These are phyloP conservation scores for Adansonia madagascariensis DNA, from an alignment of 441 rosid species.

Conservation along the genomic window DNA sequence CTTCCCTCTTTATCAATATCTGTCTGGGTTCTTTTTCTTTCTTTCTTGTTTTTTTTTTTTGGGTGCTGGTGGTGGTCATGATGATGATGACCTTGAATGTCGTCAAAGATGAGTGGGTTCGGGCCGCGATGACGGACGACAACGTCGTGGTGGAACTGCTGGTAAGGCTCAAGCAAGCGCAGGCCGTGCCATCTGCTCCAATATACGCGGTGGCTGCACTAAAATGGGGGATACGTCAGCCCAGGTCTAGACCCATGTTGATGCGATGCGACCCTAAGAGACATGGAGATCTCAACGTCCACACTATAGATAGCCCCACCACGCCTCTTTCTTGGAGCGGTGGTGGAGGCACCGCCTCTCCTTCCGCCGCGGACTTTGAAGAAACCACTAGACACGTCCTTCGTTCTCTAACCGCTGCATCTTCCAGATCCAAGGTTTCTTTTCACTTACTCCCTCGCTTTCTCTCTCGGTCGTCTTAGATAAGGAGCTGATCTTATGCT, in stretches of 20 bases:
- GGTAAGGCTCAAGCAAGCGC: slow-evolving; percentile 60
- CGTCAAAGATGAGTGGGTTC: slow-evolving; percentile 71
- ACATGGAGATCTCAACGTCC: slow-evolving; percentile 55
- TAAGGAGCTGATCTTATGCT: background rate
- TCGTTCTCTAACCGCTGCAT: slow-evolving; percentile 44
- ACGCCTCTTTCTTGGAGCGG: slow-evolving; percentile 98
- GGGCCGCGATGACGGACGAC: slow-evolving; percentile 78
- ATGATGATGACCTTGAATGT: slow-evolving; percentile 9
- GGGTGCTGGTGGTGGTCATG: slow-evolving; percentile 25
- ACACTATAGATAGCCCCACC: slow-evolving; percentile 75
- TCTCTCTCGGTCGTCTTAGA: slow-evolving; percentile 16
- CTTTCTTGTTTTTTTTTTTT: background rate
- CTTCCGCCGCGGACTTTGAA: slow-evolving; percentile 63
- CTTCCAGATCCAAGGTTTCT: slow-evolving; percentile 80
- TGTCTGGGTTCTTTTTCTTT: background rate
- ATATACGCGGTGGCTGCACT: slow-evolving; percentile 41
- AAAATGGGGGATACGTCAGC: slow-evolving; percentile 79
- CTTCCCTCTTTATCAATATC: slow-evolving; percentile 14
- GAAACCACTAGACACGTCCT: slow-evolving; percentile 54
- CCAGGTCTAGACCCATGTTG: slow-evolving; percentile 57
- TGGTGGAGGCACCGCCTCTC: slow-evolving; percentile 56
- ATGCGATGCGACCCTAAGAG: slow-evolving; percentile 50
- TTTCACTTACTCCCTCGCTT: slow-evolving; percentile 10
- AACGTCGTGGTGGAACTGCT: slow-evolving; percentile 75
- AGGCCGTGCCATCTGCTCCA: slow-evolving; percentile 28